Conservation (phyloP, 805 yeast genomes). For the Naumovozyma baii region DNA sequence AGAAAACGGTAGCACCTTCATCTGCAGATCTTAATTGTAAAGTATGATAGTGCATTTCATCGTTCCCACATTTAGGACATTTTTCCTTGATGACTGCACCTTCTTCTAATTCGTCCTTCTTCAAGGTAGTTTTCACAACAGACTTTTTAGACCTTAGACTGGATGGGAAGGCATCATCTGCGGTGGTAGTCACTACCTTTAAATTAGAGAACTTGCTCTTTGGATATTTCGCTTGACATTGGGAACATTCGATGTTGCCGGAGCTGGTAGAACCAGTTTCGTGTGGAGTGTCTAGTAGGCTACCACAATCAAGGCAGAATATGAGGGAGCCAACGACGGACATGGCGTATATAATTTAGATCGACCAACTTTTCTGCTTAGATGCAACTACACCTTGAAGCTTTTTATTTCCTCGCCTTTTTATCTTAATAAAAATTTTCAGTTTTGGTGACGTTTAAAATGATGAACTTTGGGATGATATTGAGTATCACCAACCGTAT, state of each 20-base stretch:
- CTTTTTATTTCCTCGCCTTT: not conserved
- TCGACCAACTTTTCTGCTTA: no score
- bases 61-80: slow-evolving; percentile 97
- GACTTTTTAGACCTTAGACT: slow-evolving; percentile 70
- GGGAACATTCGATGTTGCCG: slow-evolving; percentile 46
- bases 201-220: slow-evolving; percentile 53
- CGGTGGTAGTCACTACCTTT: slow-evolving; percentile 78
- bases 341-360: no score
- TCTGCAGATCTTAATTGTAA: slow-evolving; percentile 95
- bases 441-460: not conserved
- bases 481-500: slow-evolving; percentile 16
- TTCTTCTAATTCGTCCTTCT: slow-evolving; percentile 71
- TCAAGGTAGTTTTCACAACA: slow-evolving; percentile 77
- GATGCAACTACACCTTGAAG: not conserved
- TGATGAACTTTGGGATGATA: not conserved
- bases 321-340: slow-evolving; percentile 92
- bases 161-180: slow-evolving; percentile 93
- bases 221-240: slow-evolving; percentile 34
- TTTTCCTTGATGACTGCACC: slow-evolving; percentile 96
- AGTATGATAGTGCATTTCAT: slow-evolving; percentile 97
- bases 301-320: slow-evolving; percentile 90
- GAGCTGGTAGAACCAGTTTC: slow-evolving; percentile 29
- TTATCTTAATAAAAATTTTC: not conserved
- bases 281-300: slow-evolving; percentile 59
- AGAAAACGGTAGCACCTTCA: slow-evolving; percentile 98